Evolutionary conservation across 768 basidiomycete genomes (phyloP).

Genomic region (Tricholoma hemisulphureum): DNA sequence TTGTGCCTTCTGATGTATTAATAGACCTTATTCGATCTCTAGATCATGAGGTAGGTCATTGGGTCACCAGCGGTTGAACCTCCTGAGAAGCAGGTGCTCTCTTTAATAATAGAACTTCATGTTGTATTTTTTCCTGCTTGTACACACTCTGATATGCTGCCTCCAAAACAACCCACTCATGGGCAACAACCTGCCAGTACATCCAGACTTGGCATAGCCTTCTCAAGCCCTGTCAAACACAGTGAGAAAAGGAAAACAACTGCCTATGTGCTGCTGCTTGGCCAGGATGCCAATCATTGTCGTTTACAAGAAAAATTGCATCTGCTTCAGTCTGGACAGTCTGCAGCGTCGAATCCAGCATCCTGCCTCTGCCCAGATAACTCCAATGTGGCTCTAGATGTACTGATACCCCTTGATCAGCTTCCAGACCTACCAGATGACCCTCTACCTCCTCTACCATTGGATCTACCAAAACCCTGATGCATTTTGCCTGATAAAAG

Average conservation of each 20-base stretch:
- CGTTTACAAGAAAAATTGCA: not conserved
- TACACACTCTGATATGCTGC: no score
- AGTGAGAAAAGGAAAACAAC: conserved; percentile 12
- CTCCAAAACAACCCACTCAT: no score
- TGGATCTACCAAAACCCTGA: no score
- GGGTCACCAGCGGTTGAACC: no score
- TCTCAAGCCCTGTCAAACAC: conserved; percentile 16
- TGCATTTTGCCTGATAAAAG: not conserved
- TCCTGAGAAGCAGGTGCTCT: no score
- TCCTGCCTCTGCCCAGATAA: not conserved
- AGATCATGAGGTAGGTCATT: no score
- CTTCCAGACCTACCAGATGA: not conserved
- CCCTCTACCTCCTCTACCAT: not conserved
- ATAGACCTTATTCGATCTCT: no score
- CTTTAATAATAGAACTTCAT: no score
- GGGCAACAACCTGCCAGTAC: conserved; percentile 7
- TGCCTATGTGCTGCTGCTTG: conserved; percentile 1
- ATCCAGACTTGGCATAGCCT: conserved; percentile 19
- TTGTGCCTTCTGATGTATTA: no score
- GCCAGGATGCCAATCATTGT: not conserved
- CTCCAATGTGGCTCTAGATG: not conserved
- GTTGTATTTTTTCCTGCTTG: no score
- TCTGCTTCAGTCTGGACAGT: no score
- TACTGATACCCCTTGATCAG: not conserved
- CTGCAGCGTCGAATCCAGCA: not conserved